Base-by-base conservation (phyloP, 805 yeast species). In the Saccharomycopsis vini region DNA sequence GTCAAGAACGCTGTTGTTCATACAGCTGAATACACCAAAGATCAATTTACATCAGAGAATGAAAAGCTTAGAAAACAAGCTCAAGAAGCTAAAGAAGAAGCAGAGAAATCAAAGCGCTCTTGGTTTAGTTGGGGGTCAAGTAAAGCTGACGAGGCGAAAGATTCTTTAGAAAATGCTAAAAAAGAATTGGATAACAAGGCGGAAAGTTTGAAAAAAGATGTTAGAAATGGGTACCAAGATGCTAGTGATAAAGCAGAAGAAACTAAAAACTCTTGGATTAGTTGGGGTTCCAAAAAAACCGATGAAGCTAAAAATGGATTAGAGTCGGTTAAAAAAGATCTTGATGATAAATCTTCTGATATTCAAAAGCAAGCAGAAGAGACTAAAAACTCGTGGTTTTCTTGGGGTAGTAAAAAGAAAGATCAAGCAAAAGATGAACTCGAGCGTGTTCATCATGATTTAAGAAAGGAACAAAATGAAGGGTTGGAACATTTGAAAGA, bases 301-400 rank as follows among this genome's bases (percentile, higher is more conserved):
- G 45, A 52, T 1, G 61, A 59, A 32, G 64, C 66, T 13, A 36
- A 56, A 40, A 54, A 38, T 35, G 54, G 53, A 24, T 42, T 56
- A 23, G 56, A 56, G 6, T 43, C 34, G 16, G 56, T 59, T 13
- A 56, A 51, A 46, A 35, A 48, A 19, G 46, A 50, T 16, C 31
- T 54, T 10, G 51, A 60, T 37, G 16, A 48, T 28, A 46, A 45
- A 34, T 20, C 53, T 21, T 26, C 49, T 19, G 45, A 51, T 22
- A 49, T 56, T 57, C 50, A 47, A 40, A 36, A 46, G 9, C 36
- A 46, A 16, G 54, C 56, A n/a, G 30, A 49, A 44, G 46, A 45
- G 36, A 18, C 59, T 18, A 54, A 62, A 32, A 53, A 54, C 19
- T 56, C 60, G 18, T 66, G 73, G 71, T 61, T 60, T 49, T 46